Percentiles rank a stretch among this genome's conserved stretches.
These are phyloP conservation scores for Ceratobasidium sp. DNA, from an alignment of 1,284 basidiomycete species.

Conservation along the genomic window DNA sequence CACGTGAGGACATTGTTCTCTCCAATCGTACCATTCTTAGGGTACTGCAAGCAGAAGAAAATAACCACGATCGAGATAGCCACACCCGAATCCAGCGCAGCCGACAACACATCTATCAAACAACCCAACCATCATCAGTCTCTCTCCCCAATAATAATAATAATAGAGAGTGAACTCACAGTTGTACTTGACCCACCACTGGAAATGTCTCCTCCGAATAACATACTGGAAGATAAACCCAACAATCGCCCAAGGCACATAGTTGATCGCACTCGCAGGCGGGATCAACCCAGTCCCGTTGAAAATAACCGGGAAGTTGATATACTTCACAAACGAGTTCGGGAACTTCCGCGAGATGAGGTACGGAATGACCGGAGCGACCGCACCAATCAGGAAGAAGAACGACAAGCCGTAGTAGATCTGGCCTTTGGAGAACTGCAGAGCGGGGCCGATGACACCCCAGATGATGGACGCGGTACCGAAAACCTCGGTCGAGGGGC, in stretches of 20 bases:
- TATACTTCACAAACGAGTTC: slow-evolving; percentile 62
- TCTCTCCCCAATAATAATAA: slow-evolving; percentile 23
- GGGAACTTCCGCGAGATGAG: slow-evolving; percentile 62
- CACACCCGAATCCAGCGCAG: slow-evolving; percentile 71
- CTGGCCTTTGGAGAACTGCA: slow-evolving; percentile 61
- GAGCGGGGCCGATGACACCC: slow-evolving; percentile 64
- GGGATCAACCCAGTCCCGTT: slow-evolving; percentile 63
- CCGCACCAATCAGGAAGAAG: slow-evolving; percentile 66
- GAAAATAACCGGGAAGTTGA: slow-evolving; percentile 66
- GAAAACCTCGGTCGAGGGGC: slow-evolving; percentile 59
- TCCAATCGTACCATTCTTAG: slow-evolving; percentile 72
- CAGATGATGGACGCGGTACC: slow-evolving; percentile 62
- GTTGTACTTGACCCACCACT: slow-evolving; percentile 81
- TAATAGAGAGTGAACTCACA: slow-evolving; percentile 53
- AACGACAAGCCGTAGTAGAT: slow-evolving; percentile 62
- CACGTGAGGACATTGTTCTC: slow-evolving; percentile 67
- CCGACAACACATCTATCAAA: slow-evolving; percentile 66
- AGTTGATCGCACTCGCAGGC: slow-evolving; percentile 68
- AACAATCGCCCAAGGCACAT: slow-evolving; percentile 65
- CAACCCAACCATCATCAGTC: slow-evolving; percentile 36
- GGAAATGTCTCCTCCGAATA: slow-evolving; percentile 70
- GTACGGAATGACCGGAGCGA: slow-evolving; percentile 61
- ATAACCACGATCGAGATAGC: slow-evolving; percentile 70
- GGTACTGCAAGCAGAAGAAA: slow-evolving; percentile 78
- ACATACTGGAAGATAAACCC: slow-evolving; percentile 77